Evolutionary conservation across 805 yeast species (phyloP).

Genomic region (Suhomyces sp.): DNA sequence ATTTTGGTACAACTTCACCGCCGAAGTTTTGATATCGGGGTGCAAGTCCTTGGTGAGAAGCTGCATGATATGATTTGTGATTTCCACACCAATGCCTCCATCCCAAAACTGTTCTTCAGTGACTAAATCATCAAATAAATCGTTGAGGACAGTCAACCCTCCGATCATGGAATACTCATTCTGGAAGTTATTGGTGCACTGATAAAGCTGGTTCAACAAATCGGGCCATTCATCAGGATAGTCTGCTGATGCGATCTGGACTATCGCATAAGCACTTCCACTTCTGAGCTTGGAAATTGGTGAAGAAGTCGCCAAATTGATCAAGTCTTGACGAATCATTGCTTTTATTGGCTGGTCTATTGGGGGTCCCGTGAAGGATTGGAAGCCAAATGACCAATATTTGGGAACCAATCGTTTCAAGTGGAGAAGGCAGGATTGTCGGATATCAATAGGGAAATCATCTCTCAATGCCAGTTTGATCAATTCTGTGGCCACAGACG

Average conservation of each 20-base stretch:
- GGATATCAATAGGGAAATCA: constrained; percentile 30
- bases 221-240: constrained; percentile 97
- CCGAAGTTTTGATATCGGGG: constrained; percentile 45
- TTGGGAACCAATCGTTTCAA: constrained; percentile 66
- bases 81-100: constrained; percentile 60
- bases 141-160: constrained; percentile 61
- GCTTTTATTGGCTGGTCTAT: constrained; percentile 53
- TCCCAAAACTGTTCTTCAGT: constrained; percentile 85
- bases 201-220: constrained; percentile 51
- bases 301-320: constrained; percentile 44
- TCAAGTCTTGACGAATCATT: constrained; percentile 48
- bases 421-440: constrained; percentile 67
- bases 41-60: constrained; percentile 33
- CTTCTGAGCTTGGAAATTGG: constrained; percentile 60
- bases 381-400: constrained; percentile 84
- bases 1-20: constrained; percentile 52
- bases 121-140: constrained; percentile 81
- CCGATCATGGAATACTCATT: constrained; percentile 45
- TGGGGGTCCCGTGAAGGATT: constrained; percentile 68
- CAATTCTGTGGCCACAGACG: constrained; percentile 43
- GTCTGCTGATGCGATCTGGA: constrained; percentile 84
- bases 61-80: constrained; percentile 50
- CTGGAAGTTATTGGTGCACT: constrained; percentile 30
- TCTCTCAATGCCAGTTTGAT: constrained; percentile 39
- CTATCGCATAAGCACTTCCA: constrained; percentile 70